phyloP scores from a whole-genome alignment of 768 basidiomycete genomes.

The Russula virescens region DNA sequence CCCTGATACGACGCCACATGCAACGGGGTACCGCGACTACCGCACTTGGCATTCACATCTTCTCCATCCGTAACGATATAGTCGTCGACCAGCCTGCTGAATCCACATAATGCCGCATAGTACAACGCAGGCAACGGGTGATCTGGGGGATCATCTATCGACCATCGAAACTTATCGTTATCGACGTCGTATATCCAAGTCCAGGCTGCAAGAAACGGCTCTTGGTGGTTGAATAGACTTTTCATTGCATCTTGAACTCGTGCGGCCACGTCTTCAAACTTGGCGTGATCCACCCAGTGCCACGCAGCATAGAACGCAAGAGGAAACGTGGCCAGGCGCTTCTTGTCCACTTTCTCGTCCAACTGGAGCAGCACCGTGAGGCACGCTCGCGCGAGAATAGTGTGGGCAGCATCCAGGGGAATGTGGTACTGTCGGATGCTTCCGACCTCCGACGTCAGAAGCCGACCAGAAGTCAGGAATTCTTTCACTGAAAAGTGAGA shows the following conservation, averaged over 20 bases:
- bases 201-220: neutral
- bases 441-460: neutral
- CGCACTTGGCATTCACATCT: neutral
- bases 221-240: neutral
- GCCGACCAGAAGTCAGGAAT: conserved; percentile 4
- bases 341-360: neutral
- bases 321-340: neutral
- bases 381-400: neutral
- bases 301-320: neutral
- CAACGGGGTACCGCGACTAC: neutral
- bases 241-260: neutral
- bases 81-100: neutral
- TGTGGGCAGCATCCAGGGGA: neutral
- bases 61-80: neutral
- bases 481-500: conserved; percentile 8
- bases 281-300: neutral
- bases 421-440: neutral
- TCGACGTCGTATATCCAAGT: neutral
- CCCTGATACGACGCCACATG: neutral
- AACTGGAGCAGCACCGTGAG: neutral
- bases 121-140: conserved; percentile 1
- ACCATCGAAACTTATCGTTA: too few relatives aligned
- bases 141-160: neutral
- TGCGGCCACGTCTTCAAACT: neutral
- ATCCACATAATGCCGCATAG: neutral